Conservation (phyloP, 495 filamentous ascomycete genomes). For the Immersiella caudata region DNA sequence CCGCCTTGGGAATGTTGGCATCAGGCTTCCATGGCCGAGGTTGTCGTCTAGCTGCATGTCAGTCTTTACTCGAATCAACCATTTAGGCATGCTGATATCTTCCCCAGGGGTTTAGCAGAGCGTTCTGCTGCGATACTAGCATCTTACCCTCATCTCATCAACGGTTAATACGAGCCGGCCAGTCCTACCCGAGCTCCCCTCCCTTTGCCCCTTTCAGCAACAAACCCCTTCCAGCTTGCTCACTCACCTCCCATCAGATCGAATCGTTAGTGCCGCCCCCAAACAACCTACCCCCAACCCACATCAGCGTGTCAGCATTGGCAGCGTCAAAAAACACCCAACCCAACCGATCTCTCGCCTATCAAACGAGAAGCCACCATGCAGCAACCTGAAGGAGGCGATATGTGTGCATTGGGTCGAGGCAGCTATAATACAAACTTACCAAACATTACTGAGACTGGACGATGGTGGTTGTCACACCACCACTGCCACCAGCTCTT, state of each 20-base stretch:
- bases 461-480: too few species aligned
- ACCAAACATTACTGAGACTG: too few species aligned
- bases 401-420: too few species aligned
- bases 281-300: neutral
- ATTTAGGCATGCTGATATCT: too few species aligned
- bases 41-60: too few species aligned
- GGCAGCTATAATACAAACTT: too few species aligned
- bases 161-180: neutral
- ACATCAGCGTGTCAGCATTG: neutral
- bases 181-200: neutral
- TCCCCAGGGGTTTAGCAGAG: neutral
- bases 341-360: neutral
- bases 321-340: neutral
- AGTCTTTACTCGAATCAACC: too few species aligned
- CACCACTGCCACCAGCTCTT: too few species aligned
- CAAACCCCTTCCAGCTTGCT: neutral
- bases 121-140: neutral
- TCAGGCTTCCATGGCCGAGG: too few species aligned
- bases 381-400: too few species aligned
- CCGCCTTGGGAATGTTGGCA: too few species aligned
- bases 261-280: neutral
- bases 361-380: neutral
- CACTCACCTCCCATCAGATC: neutral
- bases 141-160: neutral
- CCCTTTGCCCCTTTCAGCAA: neutral